These are phyloP conservation scores for Rhizomucor pusillus DNA, from an alignment of 371 early-diverging fungal species.

Conservation along the genomic window DNA sequence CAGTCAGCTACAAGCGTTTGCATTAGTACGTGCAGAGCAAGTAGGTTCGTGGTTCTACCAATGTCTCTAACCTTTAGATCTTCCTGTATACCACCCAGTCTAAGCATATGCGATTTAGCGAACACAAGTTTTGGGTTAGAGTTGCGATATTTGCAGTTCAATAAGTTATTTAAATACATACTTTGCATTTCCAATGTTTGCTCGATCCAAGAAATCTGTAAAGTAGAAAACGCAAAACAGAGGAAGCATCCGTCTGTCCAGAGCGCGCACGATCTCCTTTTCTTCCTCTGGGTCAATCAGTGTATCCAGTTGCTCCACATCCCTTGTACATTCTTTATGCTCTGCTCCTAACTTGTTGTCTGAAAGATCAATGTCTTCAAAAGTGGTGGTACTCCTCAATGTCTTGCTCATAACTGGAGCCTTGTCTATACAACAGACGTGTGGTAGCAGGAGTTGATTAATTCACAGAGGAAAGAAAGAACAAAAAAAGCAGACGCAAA, in stretches of 20 bases:
- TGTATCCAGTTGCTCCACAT: no score
- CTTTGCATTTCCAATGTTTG: constrained; percentile 25
- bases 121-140: constrained; percentile 1
- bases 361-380: no score
- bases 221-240: constrained; percentile 19
- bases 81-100: constrained; percentile 19
- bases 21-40: constrained; percentile 6
- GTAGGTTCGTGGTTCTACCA: no score
- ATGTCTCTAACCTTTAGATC: constrained; percentile 20
- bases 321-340: no score
- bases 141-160: background rate
- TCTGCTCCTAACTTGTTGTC: no score
- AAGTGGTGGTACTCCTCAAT: no score
- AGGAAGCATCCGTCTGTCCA: constrained; percentile 10
- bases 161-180: background rate
- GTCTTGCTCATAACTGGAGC: no score
- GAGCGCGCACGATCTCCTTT: constrained; percentile 6
- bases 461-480: no score
- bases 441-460: no score
- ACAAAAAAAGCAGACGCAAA: no score
- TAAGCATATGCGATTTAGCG: background rate
- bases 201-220: constrained; percentile 21
- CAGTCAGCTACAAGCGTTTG: constrained; percentile 19
- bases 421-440: no score
- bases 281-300: constrained; percentile 4